Conservation (phyloP, 169 alveolate genomes). For the Eimeria acervulina region DNA sequence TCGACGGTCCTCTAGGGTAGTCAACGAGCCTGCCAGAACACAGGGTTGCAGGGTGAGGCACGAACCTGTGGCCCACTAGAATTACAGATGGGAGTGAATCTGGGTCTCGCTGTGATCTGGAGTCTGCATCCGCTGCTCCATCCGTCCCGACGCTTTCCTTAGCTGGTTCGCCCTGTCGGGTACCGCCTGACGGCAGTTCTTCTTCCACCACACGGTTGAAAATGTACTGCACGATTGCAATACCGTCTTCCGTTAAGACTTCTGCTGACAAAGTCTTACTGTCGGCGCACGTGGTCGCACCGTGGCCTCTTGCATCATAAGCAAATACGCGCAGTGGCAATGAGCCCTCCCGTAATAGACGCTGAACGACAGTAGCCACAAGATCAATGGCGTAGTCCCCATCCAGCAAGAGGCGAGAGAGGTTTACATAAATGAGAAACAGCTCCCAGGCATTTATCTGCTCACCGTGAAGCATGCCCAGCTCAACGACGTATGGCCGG, state of each 20-base stretch:
- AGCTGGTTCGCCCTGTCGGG: neutral
- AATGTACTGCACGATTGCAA: constrained; percentile 74
- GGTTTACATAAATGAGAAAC: neutral
- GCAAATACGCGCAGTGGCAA: constrained; percentile 76
- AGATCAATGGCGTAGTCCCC: neutral
- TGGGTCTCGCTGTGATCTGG: constrained; percentile 13
- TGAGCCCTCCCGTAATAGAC: constrained; percentile 63
- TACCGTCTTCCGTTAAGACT: constrained; percentile 63
- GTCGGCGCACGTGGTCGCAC: constrained; percentile 80
- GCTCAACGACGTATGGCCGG: constrained; percentile 81
- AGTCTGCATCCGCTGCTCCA: neutral
- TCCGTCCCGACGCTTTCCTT: neutral
- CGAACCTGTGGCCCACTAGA: constrained; percentile 79
- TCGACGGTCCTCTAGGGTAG: neutral
- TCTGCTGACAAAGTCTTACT: constrained; percentile 72
- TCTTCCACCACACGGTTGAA: constrained; percentile 31
- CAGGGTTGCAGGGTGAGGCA: neutral
- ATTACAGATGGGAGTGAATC: constrained; percentile 71
- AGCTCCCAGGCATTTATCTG: neutral
- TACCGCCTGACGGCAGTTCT: neutral
- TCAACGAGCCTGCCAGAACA: too few species aligned
- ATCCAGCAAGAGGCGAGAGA: neutral
- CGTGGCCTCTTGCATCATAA: constrained; percentile 82
- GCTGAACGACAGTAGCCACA: constrained; percentile 43
- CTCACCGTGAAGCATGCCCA: constrained; percentile 80